Conservation (phyloP, 2,329 filamentous ascomycete species). For the Drechslerella dactyloides region DNA sequence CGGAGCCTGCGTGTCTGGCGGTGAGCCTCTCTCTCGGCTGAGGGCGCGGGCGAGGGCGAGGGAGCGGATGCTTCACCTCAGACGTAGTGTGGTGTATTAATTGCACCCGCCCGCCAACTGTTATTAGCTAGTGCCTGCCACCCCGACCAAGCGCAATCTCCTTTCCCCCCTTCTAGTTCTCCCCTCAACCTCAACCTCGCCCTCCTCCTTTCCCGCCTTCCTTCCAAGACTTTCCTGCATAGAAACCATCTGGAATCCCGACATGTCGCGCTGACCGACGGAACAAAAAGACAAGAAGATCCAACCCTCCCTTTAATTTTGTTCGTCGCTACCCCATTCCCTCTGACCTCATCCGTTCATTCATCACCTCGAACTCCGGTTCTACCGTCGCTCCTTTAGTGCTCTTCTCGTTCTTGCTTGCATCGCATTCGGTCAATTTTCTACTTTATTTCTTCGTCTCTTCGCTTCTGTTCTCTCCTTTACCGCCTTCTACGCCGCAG, state of each 20-base stretch:
- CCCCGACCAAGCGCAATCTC: slow-evolving; percentile 3
- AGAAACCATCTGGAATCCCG: slow-evolving; percentile 45
- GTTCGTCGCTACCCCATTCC: not conserved
- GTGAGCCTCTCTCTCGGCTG: not conserved
- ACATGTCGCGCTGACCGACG: slow-evolving; percentile 50
- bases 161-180: slow-evolving; percentile 36
- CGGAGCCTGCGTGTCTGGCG: not conserved
- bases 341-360: slow-evolving; percentile 11
- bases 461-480: slow-evolving; percentile 15
- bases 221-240: slow-evolving; percentile 22
- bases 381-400: slow-evolving; percentile 38
- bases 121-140: not conserved
- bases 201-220: slow-evolving; percentile 26
- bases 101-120: slow-evolving; percentile 3
- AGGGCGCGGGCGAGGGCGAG: not conserved
- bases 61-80: not conserved
- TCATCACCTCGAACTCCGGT: slow-evolving; percentile 15
- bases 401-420: slow-evolving; percentile 12
- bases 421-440: not conserved
- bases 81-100: no score
- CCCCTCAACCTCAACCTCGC: slow-evolving; percentile 1
- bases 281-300: slow-evolving; percentile 31
- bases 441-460: not conserved
- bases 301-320: slow-evolving; percentile 38
- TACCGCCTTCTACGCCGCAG: slow-evolving; percentile 41